Conservation (phyloP, 805 yeast genomes). For the Yarrowia keelungensis region DNA sequence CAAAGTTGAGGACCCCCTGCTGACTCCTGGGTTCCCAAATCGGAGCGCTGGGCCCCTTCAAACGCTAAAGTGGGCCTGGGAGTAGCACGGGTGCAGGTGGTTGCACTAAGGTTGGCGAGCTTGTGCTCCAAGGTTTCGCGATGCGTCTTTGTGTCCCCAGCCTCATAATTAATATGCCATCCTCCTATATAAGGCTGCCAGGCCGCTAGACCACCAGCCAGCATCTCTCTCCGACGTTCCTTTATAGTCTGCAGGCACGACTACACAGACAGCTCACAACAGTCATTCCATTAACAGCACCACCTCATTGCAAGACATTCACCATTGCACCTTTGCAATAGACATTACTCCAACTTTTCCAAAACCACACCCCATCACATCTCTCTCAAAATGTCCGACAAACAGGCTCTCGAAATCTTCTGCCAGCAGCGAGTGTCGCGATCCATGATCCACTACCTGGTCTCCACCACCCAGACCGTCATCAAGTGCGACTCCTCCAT, state of each 20-base stretch:
- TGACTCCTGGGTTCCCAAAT: conserved; percentile 37
- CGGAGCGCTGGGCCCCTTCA: conserved; percentile 23
- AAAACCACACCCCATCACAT: not conserved
- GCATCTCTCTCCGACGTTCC: conserved; percentile 16
- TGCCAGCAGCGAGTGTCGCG: conserved; percentile 53
- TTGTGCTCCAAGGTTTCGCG: conserved; percentile 27
- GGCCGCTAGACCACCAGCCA: not conserved
- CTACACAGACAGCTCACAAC: not conserved
- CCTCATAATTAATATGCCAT: conserved; percentile 35
- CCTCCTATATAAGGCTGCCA: conserved; percentile 14
- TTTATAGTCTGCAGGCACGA: conserved; percentile 13
- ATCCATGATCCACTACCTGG: conserved; percentile 54
- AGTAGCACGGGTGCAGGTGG: too few relatives aligned
- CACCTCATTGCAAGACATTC: too few relatives aligned
- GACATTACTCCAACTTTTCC: not conserved
- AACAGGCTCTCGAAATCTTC: conserved; percentile 52
- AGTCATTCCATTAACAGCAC: not conserved
- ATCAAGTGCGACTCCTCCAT: conserved; percentile 50
- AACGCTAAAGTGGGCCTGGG: not conserved
- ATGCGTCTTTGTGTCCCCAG: conserved; percentile 34
- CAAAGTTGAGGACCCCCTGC: conserved; percentile 30
- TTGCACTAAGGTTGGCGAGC: conserved; percentile 12
- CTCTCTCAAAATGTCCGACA: conserved; percentile 46
- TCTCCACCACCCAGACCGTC: conserved; percentile 52
- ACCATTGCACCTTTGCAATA: too few relatives aligned